These are phyloP conservation scores for Fusarium sp. DNA, from an alignment of 2,329 filamentous ascomycete species.

Conservation along the genomic window DNA sequence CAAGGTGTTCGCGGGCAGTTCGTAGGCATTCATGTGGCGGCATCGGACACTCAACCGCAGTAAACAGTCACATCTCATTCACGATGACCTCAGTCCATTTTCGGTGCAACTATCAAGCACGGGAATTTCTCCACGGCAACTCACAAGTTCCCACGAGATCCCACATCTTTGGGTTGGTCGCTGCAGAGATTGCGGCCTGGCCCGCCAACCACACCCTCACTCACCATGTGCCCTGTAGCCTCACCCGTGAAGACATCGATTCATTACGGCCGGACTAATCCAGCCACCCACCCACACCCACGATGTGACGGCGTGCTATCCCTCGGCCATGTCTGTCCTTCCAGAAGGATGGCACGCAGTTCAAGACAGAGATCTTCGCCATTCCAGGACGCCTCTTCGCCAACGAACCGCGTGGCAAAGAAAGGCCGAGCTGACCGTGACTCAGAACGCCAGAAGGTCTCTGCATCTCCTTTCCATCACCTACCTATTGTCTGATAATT, in stretches of 20 bases:
- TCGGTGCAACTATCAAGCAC: not conserved
- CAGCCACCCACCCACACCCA: not conserved
- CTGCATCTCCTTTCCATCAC: not conserved
- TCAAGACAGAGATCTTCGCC: conserved; percentile 32
- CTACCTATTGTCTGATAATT: conserved; percentile 7
- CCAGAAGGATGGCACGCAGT: conserved; percentile 24
- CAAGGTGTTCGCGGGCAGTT: not conserved
- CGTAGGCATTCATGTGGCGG: not conserved
- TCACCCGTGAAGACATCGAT: not conserved
- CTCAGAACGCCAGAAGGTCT: conserved; percentile 5
- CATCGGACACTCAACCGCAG: not conserved
- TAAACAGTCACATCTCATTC: not conserved
- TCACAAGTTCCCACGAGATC: not conserved
- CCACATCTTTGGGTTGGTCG: not conserved
- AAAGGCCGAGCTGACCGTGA: conserved; percentile 25
- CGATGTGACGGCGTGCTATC: conserved; percentile 28
- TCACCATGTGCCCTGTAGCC: not conserved
- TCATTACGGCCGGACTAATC: not conserved
- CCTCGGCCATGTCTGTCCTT: conserved; percentile 21
- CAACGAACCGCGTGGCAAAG: conserved; percentile 24
- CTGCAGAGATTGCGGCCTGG: conserved; percentile 4
- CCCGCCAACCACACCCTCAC: not conserved
- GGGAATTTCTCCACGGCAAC: not conserved
- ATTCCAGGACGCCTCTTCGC: conserved; percentile 25
- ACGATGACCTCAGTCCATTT: not conserved